A percentile compares a stretch with the other conserved stretches of the same genome.
Evolutionary conservation across 2,329 filamentous ascomycete genomes (phyloP).

Genomic region (Chrysosporium queenslandicum): DNA sequence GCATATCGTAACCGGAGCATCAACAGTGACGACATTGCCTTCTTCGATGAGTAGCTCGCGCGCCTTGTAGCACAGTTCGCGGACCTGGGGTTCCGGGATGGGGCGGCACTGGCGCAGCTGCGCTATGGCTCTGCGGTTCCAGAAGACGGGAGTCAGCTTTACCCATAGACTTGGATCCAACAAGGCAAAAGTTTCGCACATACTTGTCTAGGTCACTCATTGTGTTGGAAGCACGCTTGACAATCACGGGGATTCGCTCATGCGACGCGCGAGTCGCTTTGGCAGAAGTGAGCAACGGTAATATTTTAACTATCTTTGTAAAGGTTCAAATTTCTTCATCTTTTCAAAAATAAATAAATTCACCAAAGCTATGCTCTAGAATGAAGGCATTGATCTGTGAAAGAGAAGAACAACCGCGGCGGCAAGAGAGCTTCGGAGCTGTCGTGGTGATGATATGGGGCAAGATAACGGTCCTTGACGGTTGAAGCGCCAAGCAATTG

Average conservation of each 20-base stretch:
- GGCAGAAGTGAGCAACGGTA: neutral
- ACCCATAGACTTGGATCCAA: neutral
- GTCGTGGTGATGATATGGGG: too few relatives aligned
- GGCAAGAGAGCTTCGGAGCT: neutral
- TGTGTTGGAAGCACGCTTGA: neutral
- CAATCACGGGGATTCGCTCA: neutral
- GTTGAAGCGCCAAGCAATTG: constrained; percentile 3
- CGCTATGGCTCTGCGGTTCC: constrained; percentile 64
- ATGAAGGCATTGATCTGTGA: neutral
- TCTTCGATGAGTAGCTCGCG: constrained; percentile 99
- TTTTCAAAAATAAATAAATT: neutral
- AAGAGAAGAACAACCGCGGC: neutral
- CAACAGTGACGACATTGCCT: constrained; percentile 97
- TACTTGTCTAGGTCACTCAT: constrained; percentile 97
- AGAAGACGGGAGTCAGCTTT: neutral
- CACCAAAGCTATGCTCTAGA: neutral
- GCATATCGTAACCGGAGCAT: constrained; percentile 92
- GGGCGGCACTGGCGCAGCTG: constrained; percentile 91
- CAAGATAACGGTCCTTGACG: neutral
- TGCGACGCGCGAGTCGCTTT: neutral
- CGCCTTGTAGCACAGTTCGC: constrained; percentile 94
- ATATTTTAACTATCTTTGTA: constrained; percentile 5
- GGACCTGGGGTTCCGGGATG: constrained; percentile 89
- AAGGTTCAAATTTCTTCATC: constrained; percentile 4
- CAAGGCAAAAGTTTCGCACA: constrained; percentile 21